Percentiles rank a stretch among this genome's conserved stretches.
phyloP scores from a whole-genome alignment of 1,139 yeast species.

The Pichia norvegensis region DNA sequence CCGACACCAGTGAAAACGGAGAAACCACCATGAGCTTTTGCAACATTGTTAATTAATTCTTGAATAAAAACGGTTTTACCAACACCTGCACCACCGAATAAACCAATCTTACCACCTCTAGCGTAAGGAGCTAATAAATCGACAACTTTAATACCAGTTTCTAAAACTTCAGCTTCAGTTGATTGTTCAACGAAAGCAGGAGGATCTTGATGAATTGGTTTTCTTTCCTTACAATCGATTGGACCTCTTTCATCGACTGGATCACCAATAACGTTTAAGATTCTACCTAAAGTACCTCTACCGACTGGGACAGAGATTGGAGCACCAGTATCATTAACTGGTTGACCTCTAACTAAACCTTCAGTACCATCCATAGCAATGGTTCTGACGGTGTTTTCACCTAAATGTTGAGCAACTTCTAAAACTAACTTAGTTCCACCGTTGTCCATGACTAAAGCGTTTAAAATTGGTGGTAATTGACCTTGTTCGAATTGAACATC shows the following conservation, averaged over 20 bases:
- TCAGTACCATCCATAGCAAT: constrained; percentile 99
- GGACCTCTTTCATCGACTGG: constrained; percentile 99
- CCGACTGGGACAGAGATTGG: constrained; percentile 99
- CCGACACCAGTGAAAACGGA: constrained; percentile 99
- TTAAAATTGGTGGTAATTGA: constrained; percentile 92
- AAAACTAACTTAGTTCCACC: constrained; percentile 68
- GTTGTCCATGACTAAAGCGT: constrained; percentile 86
- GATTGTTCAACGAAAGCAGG: constrained; percentile 95
- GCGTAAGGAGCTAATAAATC: constrained; percentile 99
- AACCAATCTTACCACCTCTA: constrained; percentile 99
- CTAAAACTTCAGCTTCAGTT: constrained; percentile 94
- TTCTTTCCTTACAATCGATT: constrained; percentile 80
- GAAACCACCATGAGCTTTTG: constrained; percentile 99
- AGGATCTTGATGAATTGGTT: constrained; percentile 98
- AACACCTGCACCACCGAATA: constrained; percentile 99
- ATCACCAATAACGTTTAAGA: constrained; percentile 97
- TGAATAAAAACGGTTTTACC: constrained; percentile 99
- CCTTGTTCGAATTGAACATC: constrained; percentile 98
- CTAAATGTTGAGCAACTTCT: constrained; percentile 99
- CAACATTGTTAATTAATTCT: constrained; percentile 99
- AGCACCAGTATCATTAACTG: constrained; percentile 90
- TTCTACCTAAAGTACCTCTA: constrained; percentile 98
- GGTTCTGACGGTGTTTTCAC: constrained; percentile 99
- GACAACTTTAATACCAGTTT: constrained; percentile 99
- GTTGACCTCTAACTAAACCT: constrained; percentile 97